phyloP scores from a whole-genome alignment of 164 flowering plant species.

The Vitis rotundifolia region DNA sequence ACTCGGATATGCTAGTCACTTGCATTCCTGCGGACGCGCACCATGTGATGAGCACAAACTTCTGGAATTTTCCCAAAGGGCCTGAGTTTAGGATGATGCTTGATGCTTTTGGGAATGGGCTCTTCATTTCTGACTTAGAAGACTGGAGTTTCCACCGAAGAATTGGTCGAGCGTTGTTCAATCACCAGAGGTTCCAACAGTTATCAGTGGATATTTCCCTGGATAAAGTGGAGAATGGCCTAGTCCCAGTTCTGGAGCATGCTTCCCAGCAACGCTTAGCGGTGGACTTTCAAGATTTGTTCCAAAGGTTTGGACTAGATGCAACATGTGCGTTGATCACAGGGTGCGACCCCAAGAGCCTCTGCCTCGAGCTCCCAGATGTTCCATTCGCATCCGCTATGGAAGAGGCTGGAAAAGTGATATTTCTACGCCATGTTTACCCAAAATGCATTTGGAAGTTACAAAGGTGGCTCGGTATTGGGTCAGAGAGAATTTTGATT shows the following conservation, averaged over 20 bases:
- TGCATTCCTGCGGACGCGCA: no score
- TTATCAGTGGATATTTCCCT: slow-evolving; percentile 14
- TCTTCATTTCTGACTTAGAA: no score
- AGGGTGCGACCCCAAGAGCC: slow-evolving; percentile 26
- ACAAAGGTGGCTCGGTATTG: slow-evolving; percentile 27
- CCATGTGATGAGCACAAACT: no score
- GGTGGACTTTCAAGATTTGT: slow-evolving; percentile 41
- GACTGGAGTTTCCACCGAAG: slow-evolving; percentile 34
- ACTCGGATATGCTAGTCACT: no score
- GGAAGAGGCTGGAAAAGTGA: slow-evolving; percentile 27
- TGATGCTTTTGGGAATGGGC: no score
- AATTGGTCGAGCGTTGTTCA: slow-evolving; percentile 10
- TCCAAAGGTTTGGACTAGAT: slow-evolving; percentile 41
- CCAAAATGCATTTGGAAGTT: slow-evolving; percentile 39
- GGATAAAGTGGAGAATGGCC: slow-evolving; percentile 22
- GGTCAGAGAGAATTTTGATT: slow-evolving; percentile 18
- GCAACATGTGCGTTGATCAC: slow-evolving; percentile 23
- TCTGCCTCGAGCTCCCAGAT: slow-evolving; percentile 23
- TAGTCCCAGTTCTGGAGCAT: slow-evolving; percentile 27
- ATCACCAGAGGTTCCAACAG: slow-evolving; percentile 5
- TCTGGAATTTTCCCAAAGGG: no score
- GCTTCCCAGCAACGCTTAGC: slow-evolving; percentile 2
- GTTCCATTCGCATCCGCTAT: slow-evolving; percentile 35
- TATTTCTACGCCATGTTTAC: slow-evolving; percentile 24
- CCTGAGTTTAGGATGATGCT: no score